These are phyloP conservation scores for Phaeotremella fagi DNA, from an alignment of 768 basidiomycete species.

Conservation along the genomic window DNA sequence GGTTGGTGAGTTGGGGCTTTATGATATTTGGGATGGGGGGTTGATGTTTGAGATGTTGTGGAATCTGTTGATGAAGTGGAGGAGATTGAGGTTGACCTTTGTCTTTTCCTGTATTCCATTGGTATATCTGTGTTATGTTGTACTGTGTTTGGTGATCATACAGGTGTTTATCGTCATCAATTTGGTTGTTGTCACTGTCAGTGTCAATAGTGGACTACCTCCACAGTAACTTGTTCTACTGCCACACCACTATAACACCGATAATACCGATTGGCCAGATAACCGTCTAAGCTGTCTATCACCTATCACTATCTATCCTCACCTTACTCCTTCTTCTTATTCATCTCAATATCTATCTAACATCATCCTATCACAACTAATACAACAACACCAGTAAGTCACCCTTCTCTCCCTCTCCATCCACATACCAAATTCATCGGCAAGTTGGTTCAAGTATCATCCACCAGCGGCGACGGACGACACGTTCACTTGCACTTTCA, in stretches of 20 bases:
- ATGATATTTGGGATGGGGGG: conserved; percentile 32
- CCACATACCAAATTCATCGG: no score
- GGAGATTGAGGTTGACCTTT: conserved; percentile 9
- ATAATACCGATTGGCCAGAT: no score
- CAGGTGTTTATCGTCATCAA: no score
- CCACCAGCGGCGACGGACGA: no score
- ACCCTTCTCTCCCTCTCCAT: background rate
- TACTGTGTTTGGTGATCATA: no score
- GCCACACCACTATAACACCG: no score
- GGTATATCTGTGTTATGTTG: no score
- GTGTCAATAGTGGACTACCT: background rate
- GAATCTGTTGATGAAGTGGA: conserved; percentile 5
- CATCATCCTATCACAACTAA: no score
- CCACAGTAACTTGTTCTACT: no score
- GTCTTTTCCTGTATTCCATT: conserved; percentile 3
- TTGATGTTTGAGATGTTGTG: conserved; percentile 5
- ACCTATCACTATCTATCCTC: no score
- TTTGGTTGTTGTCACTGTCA: no score
- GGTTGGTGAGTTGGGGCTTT: conserved; percentile 5
- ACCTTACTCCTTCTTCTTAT: background rate
- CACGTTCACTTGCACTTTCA: background rate
- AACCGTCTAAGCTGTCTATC: no score
- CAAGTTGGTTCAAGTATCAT: background rate
- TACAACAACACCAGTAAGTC: background rate
- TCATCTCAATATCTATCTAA: background rate